Evolutionary conservation across 2,329 filamentous ascomycete genomes (phyloP).

Genomic region (Septoria linicola): DNA sequence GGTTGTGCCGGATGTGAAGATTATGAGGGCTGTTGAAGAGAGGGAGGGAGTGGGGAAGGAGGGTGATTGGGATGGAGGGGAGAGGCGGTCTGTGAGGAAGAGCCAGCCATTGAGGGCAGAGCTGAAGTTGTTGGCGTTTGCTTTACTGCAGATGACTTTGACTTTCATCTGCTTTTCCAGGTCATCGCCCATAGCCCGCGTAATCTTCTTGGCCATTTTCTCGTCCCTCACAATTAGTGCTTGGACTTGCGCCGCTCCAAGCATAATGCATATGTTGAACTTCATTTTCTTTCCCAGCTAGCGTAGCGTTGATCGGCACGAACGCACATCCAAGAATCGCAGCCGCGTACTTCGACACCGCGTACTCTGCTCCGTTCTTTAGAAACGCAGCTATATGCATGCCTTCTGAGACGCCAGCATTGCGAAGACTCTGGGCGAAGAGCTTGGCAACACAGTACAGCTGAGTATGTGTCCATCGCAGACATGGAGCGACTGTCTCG

Average conservation of each 20-base stretch:
- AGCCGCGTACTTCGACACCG: not conserved
- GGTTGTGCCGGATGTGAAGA: too few relatives aligned
- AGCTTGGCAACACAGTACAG: not conserved
- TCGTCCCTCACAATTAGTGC: conserved; percentile 3
- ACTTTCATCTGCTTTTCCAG: not conserved
- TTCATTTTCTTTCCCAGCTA: conserved; percentile 5
- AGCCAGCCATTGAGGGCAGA: too few relatives aligned
- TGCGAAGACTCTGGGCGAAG: conserved; percentile 1
- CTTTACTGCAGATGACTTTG: not conserved
- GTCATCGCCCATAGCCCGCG: not conserved
- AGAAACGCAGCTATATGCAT: conserved; percentile 9
- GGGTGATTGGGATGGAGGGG: too few relatives aligned
- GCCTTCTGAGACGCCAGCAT: not conserved
- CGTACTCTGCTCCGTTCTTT: conserved; percentile 5
- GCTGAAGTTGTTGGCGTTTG: not conserved
- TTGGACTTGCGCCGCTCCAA: not conserved
- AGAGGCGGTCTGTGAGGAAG: too few relatives aligned
- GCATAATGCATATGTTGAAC: conserved; percentile 8
- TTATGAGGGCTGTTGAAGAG: too few relatives aligned
- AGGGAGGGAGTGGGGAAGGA: too few relatives aligned
- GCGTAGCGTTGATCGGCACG: conserved; percentile 5
- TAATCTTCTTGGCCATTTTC: not conserved
- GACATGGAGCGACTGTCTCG: not conserved
- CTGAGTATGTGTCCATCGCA: conserved; percentile 9
- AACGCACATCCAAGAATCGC: conserved; percentile 6